Percentiles rank a stretch among this genome's conserved stretches.
phyloP scores from a whole-genome alignment of 2,329 filamentous ascomycete genomes.

The Botrytis paeoniae region DNA sequence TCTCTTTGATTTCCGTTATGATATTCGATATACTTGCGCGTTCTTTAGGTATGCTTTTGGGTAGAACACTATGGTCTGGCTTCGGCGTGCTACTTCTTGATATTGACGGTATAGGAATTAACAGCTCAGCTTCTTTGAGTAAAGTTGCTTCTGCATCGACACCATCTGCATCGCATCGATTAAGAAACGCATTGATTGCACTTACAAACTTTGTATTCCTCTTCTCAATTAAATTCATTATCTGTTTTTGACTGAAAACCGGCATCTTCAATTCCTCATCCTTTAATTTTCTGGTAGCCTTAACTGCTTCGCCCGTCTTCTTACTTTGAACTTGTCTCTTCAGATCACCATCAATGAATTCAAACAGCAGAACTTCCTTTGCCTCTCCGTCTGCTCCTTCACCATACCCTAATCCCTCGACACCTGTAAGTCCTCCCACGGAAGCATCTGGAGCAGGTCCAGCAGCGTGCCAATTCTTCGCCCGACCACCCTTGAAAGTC shows the following conservation, averaged over 20 bases:
- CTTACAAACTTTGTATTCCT: constrained; percentile 78
- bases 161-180: constrained; percentile 62
- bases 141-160: constrained; percentile 67
- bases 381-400: constrained; percentile 40
- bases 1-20: constrained; percentile 73
- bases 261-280: constrained; percentile 88
- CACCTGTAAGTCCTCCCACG: constrained; percentile 54
- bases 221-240: constrained; percentile 85
- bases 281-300: constrained; percentile 63
- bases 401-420: constrained; percentile 42
- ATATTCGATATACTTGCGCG: constrained; percentile 81
- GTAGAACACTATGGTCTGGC: constrained; percentile 48
- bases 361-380: constrained; percentile 79
- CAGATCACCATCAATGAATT: constrained; percentile 88
- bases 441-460: constrained; percentile 53
- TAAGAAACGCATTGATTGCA: constrained; percentile 74
- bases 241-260: constrained; percentile 87
- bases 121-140: constrained; percentile 53
- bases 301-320: constrained; percentile 70
- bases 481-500: constrained; percentile 57
- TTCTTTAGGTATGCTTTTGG: constrained; percentile 72
- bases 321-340: constrained; percentile 73
- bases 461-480: constrained; percentile 50
- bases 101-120: constrained; percentile 59
- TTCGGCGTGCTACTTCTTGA: constrained; percentile 41